These are phyloP conservation scores for Staphylotrichum longicolle DNA, from an alignment of 495 filamentous ascomycete species.

Conservation along the genomic window DNA sequence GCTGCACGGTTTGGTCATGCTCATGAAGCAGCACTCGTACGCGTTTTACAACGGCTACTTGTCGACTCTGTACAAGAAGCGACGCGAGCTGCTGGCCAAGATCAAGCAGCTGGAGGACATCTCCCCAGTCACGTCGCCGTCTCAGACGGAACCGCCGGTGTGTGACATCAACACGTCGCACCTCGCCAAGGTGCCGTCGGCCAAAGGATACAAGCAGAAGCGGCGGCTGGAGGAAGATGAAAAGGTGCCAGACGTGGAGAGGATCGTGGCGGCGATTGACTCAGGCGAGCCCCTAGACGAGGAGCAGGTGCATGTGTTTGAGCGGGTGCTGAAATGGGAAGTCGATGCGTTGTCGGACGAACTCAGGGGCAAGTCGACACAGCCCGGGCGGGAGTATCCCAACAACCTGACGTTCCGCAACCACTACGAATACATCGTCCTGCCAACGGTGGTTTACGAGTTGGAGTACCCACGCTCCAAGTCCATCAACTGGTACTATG, in stretches of 20 bases:
- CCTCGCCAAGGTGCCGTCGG: constrained; percentile 39
- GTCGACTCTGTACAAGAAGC: constrained; percentile 55
- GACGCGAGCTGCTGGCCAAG: constrained; percentile 33
- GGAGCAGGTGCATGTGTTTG: constrained; percentile 59
- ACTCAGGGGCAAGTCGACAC: constrained; percentile 56
- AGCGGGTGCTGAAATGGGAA: constrained; percentile 59
- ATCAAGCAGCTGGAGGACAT: constrained; percentile 39
- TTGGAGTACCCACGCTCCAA: constrained; percentile 71
- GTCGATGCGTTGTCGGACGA: constrained; percentile 60
- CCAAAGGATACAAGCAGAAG: constrained; percentile 42
- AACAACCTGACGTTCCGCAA: constrained; percentile 64
- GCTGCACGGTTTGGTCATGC: constrained; percentile 64
- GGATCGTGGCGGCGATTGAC: constrained; percentile 55
- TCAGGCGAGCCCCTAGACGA: constrained; percentile 54
- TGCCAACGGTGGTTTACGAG: constrained; percentile 75
- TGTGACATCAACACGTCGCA: constrained; percentile 40
- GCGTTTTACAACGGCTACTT: constrained; percentile 74
- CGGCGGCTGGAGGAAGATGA: constrained; percentile 24
- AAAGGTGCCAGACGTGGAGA: constrained; percentile 41
- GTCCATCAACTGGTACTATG: constrained; percentile 67
- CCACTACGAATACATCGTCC: constrained; percentile 66
- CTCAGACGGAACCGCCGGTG: constrained; percentile 33
- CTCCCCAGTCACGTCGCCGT: constrained; percentile 37
- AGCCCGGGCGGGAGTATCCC: constrained; percentile 52
- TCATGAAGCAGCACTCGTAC: constrained; percentile 80